Conservation (phyloP, 805 yeast species). For the Spathaspora sp. region DNA sequence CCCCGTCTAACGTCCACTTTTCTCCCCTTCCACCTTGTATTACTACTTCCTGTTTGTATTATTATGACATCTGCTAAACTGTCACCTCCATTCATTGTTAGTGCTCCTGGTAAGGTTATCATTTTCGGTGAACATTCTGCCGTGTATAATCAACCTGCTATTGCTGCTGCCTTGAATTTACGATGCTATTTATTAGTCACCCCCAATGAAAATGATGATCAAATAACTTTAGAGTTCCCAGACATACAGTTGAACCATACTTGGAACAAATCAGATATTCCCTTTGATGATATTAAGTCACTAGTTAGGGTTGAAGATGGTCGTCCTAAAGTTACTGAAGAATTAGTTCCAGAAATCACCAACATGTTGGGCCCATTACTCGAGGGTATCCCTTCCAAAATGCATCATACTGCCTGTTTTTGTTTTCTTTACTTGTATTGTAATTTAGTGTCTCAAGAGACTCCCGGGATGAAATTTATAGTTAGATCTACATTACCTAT, state of each 20-base stretch:
- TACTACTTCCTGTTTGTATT: not conserved
- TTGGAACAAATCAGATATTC: slow-evolving; percentile 63
- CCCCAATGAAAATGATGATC: slow-evolving; percentile 40
- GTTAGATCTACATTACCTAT: slow-evolving; percentile 85
- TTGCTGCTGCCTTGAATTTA: slow-evolving; percentile 89
- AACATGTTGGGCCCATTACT: slow-evolving; percentile 45
- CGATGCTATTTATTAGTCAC: slow-evolving; percentile 76
- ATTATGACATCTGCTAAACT: not conserved
- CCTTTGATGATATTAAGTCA: slow-evolving; percentile 46
- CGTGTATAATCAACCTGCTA: slow-evolving; percentile 89
- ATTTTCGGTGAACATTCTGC: slow-evolving; percentile 97
- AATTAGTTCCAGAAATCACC: slow-evolving; percentile 57
- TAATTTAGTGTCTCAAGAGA: slow-evolving; percentile 46
- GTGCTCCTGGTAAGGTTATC: slow-evolving; percentile 96
- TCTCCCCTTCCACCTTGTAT: no score
- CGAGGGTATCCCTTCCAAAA: slow-evolving; percentile 43
- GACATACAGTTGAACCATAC: slow-evolving; percentile 65
- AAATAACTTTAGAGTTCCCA: slow-evolving; percentile 69
- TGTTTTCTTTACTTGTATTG: slow-evolving; percentile 79
- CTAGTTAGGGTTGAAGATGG: slow-evolving; percentile 14
- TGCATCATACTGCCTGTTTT: slow-evolving; percentile 75
- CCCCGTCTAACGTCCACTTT: no score
- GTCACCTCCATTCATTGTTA: slow-evolving; percentile 60
- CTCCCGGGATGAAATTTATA: slow-evolving; percentile 54
- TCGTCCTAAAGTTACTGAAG: slow-evolving; percentile 41